phyloP scores from a whole-genome alignment of 2,329 filamentous ascomycete genomes.

The Endothia cerciana region DNA sequence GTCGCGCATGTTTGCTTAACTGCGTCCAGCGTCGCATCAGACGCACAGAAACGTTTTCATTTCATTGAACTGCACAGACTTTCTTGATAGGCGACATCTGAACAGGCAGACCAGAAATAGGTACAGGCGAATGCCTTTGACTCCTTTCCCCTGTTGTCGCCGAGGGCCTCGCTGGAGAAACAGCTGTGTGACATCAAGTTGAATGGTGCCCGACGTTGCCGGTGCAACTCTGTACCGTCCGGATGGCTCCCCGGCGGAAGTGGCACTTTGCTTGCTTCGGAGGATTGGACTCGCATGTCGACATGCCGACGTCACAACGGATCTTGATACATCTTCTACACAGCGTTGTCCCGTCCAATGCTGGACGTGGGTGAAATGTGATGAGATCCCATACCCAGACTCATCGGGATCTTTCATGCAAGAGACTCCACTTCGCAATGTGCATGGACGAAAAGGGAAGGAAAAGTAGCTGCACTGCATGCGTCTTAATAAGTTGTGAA shows the following conservation, averaged over 20 bases:
- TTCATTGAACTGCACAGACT: background rate
- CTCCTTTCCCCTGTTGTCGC: background rate
- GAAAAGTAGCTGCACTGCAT: slow-evolving; percentile 5
- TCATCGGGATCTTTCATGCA: background rate
- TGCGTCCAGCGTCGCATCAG: background rate
- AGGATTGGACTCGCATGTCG: background rate
- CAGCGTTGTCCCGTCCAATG: background rate
- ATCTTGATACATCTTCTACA: background rate
- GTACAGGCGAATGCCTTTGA: background rate
- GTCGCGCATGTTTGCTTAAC: slow-evolving; percentile 12
- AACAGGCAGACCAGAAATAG: background rate
- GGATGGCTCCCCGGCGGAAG: background rate
- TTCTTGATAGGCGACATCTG: background rate
- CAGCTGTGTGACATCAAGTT: background rate
- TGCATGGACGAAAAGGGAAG: slow-evolving; percentile 3
- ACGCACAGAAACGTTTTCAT: background rate
- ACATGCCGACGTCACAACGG: background rate
- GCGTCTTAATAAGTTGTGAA: slow-evolving; percentile 5
- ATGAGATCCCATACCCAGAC: background rate
- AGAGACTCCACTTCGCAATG: background rate
- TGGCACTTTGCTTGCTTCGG: background rate
- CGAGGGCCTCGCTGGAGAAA: background rate
- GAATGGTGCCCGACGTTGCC: background rate
- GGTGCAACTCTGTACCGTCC: background rate
- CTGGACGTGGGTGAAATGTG: background rate